Evolutionary conservation across 2,329 filamentous ascomycete species (phyloP).

Genomic region (Cephalotrichum gorgonifer): DNA sequence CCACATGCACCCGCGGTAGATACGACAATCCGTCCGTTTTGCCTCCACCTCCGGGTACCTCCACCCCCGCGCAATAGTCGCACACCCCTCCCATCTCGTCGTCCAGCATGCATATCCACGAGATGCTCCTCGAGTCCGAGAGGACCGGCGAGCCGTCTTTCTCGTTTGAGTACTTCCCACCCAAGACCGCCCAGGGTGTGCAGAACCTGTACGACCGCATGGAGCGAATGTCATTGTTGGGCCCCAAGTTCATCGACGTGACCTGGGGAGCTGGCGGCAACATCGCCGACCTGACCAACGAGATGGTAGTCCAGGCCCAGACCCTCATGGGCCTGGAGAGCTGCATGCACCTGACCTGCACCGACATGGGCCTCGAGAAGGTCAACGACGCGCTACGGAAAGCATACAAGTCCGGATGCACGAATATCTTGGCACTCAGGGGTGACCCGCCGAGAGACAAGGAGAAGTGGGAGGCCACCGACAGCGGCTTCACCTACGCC

Average conservation of each 20-base stretch:
- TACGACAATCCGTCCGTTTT: not conserved
- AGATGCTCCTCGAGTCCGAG: slow-evolving; percentile 78
- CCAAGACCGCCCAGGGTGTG: slow-evolving; percentile 93
- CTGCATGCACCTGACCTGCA: slow-evolving; percentile 98
- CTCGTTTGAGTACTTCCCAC: slow-evolving; percentile 99
- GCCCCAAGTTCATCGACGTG: slow-evolving; percentile 93
- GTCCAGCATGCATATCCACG: slow-evolving; percentile 80
- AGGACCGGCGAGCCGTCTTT: slow-evolving; percentile 75
- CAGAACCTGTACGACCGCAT: slow-evolving; percentile 99
- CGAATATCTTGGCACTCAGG: slow-evolving; percentile 88
- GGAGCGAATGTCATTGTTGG: slow-evolving; percentile 95
- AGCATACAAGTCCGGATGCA: slow-evolving; percentile 91
- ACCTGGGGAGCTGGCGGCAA: slow-evolving; percentile 96
- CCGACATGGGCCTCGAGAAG: slow-evolving; percentile 90
- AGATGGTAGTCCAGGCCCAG: slow-evolving; percentile 96
- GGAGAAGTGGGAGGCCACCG: slow-evolving; percentile 83
- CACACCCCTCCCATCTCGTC: not conserved
- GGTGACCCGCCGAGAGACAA: slow-evolving; percentile 91
- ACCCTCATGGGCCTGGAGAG: slow-evolving; percentile 93
- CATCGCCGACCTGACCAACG: slow-evolving; percentile 83
- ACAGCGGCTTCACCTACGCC: slow-evolving; percentile 84
- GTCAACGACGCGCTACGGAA: slow-evolving; percentile 80
- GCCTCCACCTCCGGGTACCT: not conserved
- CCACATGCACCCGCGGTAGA: not conserved
- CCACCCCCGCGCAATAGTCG: not conserved